Evolutionary conservation across 2,329 filamentous ascomycete species (phyloP), one percentile per base, ranked within the genome.

Genomic region (Botrytis sinoallii): DNA sequence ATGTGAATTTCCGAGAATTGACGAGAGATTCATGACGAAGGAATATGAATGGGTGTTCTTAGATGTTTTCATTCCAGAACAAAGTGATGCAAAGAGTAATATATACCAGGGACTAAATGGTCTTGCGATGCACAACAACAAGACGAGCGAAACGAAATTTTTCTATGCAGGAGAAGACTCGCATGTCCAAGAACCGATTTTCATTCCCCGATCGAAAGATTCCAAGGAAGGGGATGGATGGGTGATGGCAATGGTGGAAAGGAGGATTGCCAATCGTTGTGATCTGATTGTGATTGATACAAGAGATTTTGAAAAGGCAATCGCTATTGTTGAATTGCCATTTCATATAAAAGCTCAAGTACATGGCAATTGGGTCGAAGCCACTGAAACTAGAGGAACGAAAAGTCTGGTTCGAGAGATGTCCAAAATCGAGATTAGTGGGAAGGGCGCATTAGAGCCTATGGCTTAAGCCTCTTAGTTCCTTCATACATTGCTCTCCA

Each of bases 161-260:
- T 83, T 78, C 70, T 83, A 79, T 75, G 82, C 80, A 32, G 83
- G 81, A 1, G 81, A 80, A 40, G 82, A 79, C 16, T 80, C 82
- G 40, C 85, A 85, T 0, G 85, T 87, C 75, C 86, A 88, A 77
- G 87, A 88, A 75, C 86, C 87, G 0, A 84, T 85, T 0, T 88
- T 88, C 73, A 84, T 88, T 20, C 86, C 87, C 0, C 81, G 81
- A 46, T 78, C 79, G 0, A 81, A 82, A 2, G 81, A 81, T 32
- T 66, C 75, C 68, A 38, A 60, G 2, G 80, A 81, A 70, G 80
- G 80, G 4, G 80, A 81, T 44, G 80, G 80, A 1, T 81, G 78
- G 67, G 73, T 81, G 4, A 77, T 81, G 25, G 77, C 75, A 0
- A 64, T 81, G n/a, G 64, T 79, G 4, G 79, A 80, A 52, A 78